Evolutionary conservation across 192 early-diverging fungal species (phyloP).

Genomic region (Entomortierella parvispora): DNA sequence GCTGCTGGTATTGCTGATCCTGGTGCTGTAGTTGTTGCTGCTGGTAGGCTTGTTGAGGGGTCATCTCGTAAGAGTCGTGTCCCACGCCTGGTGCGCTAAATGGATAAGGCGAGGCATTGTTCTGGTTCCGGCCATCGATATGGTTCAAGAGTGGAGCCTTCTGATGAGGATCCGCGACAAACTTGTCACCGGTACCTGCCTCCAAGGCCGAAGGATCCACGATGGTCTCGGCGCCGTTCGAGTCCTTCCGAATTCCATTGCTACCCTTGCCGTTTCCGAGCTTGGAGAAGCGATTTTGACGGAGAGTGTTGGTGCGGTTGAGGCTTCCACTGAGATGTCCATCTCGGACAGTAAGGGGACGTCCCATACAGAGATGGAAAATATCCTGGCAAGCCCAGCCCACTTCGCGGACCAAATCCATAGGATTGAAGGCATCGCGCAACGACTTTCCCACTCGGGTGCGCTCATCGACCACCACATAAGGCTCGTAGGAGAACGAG

Average conservation of each 20-base stretch:
- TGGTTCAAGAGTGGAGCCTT: slow-evolving; percentile 16
- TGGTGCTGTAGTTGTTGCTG: slow-evolving; percentile 19
- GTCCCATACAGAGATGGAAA: slow-evolving; percentile 12
- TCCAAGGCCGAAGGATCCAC: slow-evolving; percentile 7
- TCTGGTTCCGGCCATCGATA: slow-evolving; percentile 22
- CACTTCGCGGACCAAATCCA: slow-evolving; percentile 40
- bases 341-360: slow-evolving; percentile 23
- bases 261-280: slow-evolving; percentile 3
- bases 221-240: neutral
- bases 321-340: slow-evolving; percentile 30
- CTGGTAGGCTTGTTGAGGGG: slow-evolving; percentile 4
- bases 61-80: slow-evolving; percentile 24
- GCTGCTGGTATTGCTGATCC: slow-evolving; percentile 16
- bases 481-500: slow-evolving; percentile 47
- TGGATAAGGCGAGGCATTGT: neutral
- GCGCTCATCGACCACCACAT: slow-evolving; percentile 2
- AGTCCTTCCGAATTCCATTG: neutral
- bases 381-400: slow-evolving; percentile 44
- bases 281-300: neutral
- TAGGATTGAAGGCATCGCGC: slow-evolving; percentile 48
- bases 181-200: slow-evolving; percentile 22
- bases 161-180: neutral
- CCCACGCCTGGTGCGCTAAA: slow-evolving; percentile 4
- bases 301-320: slow-evolving; percentile 34
- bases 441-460: slow-evolving; percentile 42